Conservation (phyloP, 371 early-diverging fungal genomes). For the Rhizopus sp. region DNA sequence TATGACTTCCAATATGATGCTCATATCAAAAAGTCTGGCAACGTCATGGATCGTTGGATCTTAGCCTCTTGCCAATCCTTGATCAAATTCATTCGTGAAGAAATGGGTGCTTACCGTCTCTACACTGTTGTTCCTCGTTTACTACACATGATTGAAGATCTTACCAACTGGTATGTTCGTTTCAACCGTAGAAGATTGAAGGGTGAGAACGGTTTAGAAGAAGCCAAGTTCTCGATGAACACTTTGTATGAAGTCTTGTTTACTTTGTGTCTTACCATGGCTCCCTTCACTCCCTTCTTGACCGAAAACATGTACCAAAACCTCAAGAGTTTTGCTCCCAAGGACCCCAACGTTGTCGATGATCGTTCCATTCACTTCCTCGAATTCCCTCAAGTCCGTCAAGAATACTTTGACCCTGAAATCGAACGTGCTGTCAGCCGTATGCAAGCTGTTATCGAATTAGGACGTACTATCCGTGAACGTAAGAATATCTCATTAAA, state of each 20-base stretch:
- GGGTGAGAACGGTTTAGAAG: conserved; percentile 89
- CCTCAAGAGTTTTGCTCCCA: conserved; percentile 75
- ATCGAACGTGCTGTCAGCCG: conserved; percentile 94
- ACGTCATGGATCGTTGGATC: conserved; percentile 99
- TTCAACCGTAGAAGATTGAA: conserved; percentile 98
- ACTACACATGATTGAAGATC: conserved; percentile 90
- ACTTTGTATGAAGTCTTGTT: conserved; percentile 94
- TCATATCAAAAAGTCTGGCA: conserved; percentile 70
- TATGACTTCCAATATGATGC: conserved; percentile 79
- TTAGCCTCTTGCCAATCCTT: conserved; percentile 93
- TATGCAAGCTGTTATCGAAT: conserved; percentile 98
- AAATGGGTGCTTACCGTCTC: conserved; percentile 96
- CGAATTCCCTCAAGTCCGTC: conserved; percentile 89
- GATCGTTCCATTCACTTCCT: conserved; percentile 91
- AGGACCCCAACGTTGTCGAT: conserved; percentile 63
- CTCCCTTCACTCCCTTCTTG: conserved; percentile 99
- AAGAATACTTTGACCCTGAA: conserved; percentile 94
- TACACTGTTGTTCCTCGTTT: conserved; percentile 96
- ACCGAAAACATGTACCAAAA: conserved; percentile 98
- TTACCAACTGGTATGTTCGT: conserved; percentile 99
- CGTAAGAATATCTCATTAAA: conserved; percentile 93
- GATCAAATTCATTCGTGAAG: conserved; percentile 87
- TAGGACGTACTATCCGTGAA: conserved; percentile 96
- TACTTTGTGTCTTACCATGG: conserved; percentile 93
- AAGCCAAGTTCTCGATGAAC: conserved; percentile 83